Conservation (phyloP, 2,329 filamentous ascomycete species). For the Sporothrix inflata region DNA sequence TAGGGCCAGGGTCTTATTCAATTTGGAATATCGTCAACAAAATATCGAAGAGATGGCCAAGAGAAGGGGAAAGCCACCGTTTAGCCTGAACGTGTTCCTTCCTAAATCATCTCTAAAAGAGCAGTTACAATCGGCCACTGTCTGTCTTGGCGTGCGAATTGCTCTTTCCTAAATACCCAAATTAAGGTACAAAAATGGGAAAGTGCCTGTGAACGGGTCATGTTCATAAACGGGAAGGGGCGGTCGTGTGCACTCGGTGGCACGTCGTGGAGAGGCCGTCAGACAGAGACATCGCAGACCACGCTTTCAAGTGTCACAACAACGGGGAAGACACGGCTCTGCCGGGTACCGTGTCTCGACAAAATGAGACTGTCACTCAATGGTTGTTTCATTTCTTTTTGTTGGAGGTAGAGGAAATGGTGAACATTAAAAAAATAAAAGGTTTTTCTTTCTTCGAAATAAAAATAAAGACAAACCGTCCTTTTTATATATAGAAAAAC, state of each 20-base stretch:
- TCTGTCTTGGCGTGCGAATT: background rate
- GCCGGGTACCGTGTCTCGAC: background rate
- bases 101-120: background rate
- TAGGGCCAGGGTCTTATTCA: background rate
- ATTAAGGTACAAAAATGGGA: conserved; percentile 8
- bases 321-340: conserved; percentile 6
- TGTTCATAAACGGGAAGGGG: background rate
- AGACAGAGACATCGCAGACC: background rate
- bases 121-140: background rate
- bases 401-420: background rate
- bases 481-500: too few relatives aligned
- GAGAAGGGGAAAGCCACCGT: background rate
- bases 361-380: conserved; percentile 10
- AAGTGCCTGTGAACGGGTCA: background rate
- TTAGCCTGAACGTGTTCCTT: conserved; percentile 12
- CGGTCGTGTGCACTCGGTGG: background rate
- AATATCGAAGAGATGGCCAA: background rate
- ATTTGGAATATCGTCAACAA: background rate
- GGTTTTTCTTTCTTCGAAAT: too few relatives aligned
- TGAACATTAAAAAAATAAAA: too few relatives aligned
- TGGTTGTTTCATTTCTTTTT: background rate
- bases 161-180: conserved; percentile 15
- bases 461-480: too few relatives aligned
- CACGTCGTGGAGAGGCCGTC: background rate
- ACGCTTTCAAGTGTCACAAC: background rate